phyloP scores from a whole-genome alignment of 192 early-diverging fungal species.

The Cetraspora pellucida region DNA sequence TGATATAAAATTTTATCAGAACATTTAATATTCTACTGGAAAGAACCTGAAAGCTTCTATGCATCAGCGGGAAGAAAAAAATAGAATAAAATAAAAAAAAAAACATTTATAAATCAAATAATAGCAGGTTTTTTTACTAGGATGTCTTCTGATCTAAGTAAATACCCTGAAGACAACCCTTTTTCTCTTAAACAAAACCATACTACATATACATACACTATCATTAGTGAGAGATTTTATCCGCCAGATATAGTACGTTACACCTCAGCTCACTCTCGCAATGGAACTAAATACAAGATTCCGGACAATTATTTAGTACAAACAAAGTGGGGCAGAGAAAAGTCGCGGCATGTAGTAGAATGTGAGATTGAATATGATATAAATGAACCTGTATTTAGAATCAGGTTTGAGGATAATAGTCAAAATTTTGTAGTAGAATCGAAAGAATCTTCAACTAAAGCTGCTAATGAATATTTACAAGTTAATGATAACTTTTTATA shows the following conservation, averaged over 20 bases:
- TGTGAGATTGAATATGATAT: background rate
- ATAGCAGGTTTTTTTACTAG: background rate
- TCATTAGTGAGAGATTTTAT: slow-evolving; percentile 4
- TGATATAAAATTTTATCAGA: too few species aligned
- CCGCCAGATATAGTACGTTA: background rate
- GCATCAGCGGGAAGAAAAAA: too few species aligned
- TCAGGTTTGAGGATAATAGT: background rate
- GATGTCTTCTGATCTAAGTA: background rate
- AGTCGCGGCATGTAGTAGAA: background rate
- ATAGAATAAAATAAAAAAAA: too few species aligned
- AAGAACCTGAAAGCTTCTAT: too few species aligned
- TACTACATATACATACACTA: background rate
- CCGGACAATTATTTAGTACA: slow-evolving; percentile 3
- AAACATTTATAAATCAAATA: too few species aligned
- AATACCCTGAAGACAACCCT: background rate
- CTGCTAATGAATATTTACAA: background rate
- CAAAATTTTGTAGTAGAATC: background rate
- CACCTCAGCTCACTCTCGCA: background rate
- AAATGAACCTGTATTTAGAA: background rate
- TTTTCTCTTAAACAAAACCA: background rate
- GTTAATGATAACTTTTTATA: background rate
- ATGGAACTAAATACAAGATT: background rate
- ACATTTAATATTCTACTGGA: too few species aligned
- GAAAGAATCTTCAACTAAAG: background rate
- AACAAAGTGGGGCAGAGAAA: background rate